Evolutionary conservation across 768 basidiomycete species (phyloP).

Genomic region (button mushroom (Agaricus bisporus)): DNA sequence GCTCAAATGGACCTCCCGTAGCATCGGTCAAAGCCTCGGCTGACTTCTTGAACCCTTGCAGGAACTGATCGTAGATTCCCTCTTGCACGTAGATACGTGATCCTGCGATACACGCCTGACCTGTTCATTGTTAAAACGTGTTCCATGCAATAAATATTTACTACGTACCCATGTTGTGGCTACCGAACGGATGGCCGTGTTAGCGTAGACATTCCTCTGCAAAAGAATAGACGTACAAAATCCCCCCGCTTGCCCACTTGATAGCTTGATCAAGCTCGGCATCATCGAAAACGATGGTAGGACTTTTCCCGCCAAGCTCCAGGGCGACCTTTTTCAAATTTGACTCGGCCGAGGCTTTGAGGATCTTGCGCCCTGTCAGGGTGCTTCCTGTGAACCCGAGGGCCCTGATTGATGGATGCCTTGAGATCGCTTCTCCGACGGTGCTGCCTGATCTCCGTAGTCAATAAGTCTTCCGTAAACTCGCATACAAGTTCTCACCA

Average conservation of each 20-base stretch:
- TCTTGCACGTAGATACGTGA: no score
- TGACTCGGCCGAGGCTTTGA: constrained; percentile 66
- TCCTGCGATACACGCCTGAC: no score
- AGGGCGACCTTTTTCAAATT: constrained; percentile 78
- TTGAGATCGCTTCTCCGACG: constrained; percentile 61
- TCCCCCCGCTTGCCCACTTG: no score
- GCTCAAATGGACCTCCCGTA: constrained; percentile 69
- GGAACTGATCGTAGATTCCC: no score
- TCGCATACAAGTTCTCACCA: constrained; percentile 26
- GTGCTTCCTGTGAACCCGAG: constrained; percentile 79
- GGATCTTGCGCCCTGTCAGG: constrained; percentile 63
- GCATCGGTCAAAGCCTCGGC: constrained; percentile 40
- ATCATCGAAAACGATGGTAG: constrained; percentile 60
- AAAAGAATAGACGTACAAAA: no score
- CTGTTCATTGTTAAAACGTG: no score
- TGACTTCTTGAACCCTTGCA: constrained; percentile 46
- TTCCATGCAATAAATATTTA: no score
- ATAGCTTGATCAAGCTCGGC: constrained; percentile 57
- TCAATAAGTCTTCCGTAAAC: constrained; percentile 16
- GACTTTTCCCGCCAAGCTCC: constrained; percentile 70
- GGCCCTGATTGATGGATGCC: constrained; percentile 62
- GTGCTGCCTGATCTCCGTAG: constrained; percentile 26
- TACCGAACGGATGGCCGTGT: no score
- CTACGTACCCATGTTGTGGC: no score
- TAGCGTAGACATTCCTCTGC: no score